These are phyloP conservation scores for Saturnispora sanitii DNA, from an alignment of 805 yeast species.

Conservation along the genomic window DNA sequence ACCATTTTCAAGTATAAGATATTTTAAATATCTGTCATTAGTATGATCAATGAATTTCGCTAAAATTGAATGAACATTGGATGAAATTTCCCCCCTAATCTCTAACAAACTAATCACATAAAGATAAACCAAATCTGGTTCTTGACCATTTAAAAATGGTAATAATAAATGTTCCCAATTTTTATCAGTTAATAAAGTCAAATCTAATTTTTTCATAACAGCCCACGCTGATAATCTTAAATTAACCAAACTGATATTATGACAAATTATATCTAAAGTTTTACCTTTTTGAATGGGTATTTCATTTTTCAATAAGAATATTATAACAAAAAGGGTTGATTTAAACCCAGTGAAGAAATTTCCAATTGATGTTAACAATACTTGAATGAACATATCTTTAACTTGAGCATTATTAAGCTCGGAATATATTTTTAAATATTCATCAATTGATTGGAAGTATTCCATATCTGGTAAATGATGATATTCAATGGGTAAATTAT, in stretches of 20 bases:
- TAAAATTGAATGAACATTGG: slow-evolving; percentile 6
- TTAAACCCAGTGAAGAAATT: slow-evolving; percentile 14
- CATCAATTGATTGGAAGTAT: slow-evolving; percentile 9
- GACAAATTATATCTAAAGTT: slow-evolving; percentile 16
- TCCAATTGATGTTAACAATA: slow-evolving; percentile 17
- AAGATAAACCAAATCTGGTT: slow-evolving; percentile 19
- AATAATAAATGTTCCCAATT: slow-evolving; percentile 15
- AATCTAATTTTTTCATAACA: slow-evolving; percentile 10
- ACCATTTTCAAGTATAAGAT: slow-evolving; percentile 5
- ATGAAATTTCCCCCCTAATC: slow-evolving; percentile 7
- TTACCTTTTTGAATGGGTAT: slow-evolving; percentile 8
- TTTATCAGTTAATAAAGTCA: slow-evolving; percentile 8
- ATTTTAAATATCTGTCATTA: slow-evolving; percentile 11
- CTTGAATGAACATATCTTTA: slow-evolving; percentile 13
- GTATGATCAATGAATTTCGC: slow-evolving; percentile 8
- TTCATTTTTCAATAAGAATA: slow-evolving; percentile 6
- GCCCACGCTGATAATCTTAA: slow-evolving; percentile 16
- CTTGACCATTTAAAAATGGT: slow-evolving; percentile 19
- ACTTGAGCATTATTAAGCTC: slow-evolving; percentile 5
- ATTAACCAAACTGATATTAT: slow-evolving; percentile 13
- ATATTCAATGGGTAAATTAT: slow-evolving; percentile 10
- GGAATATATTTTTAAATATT: slow-evolving; percentile 1
- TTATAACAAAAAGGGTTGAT: slow-evolving; percentile 12
- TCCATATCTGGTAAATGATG: slow-evolving; percentile 8
- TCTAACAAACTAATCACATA: slow-evolving; percentile 11